Conservation (phyloP, 1,284 basidiomycete genomes). For the Polyporus tsugae region DNA sequence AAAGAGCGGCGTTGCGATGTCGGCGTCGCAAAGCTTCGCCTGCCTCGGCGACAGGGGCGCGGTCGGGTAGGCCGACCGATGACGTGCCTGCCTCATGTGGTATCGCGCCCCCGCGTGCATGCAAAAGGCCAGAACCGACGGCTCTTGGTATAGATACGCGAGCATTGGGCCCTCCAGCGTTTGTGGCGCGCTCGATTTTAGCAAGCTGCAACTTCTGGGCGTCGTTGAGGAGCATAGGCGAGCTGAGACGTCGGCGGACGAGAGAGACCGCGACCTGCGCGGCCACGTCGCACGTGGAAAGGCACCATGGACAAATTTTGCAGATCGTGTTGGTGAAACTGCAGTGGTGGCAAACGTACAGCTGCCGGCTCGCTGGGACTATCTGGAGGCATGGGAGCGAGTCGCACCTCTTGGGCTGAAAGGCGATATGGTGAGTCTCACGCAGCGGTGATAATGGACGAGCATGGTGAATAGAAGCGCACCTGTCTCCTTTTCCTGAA, state of each 20-base stretch:
- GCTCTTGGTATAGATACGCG: neutral
- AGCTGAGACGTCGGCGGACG: conserved; percentile 48
- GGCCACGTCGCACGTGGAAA: conserved; percentile 53
- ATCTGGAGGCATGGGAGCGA: conserved; percentile 63
- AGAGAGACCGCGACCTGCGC: conserved; percentile 45
- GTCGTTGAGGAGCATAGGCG: conserved; percentile 45
- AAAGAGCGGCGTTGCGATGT: conserved; percentile 38
- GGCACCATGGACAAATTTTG: conserved; percentile 65
- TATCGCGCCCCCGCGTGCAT: conserved; percentile 4
- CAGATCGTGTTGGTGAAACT: conserved; percentile 59
- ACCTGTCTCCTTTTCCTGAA: conserved; percentile 35
- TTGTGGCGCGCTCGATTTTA: conserved; percentile 30
- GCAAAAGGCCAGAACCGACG: too few relatives aligned
- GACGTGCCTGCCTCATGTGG: conserved; percentile 16
- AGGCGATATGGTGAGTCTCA: conserved; percentile 16
- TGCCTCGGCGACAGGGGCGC: conserved; percentile 19
- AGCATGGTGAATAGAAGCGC: conserved; percentile 19
- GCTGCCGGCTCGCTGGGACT: conserved; percentile 50
- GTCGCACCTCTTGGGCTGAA: conserved; percentile 40
- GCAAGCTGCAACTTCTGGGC: conserved; percentile 42
- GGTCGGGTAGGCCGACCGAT: conserved; percentile 23
- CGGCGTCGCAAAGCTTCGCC: conserved; percentile 32
- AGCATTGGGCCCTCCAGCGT: neutral
- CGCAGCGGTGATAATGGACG: conserved; percentile 8
- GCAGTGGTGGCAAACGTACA: conserved; percentile 60